Percentiles rank a stretch among this genome's conserved stretches.
These are phyloP conservation scores for Ilyonectria destructans DNA, from an alignment of 2,329 filamentous ascomycete species.

Conservation along the genomic window DNA sequence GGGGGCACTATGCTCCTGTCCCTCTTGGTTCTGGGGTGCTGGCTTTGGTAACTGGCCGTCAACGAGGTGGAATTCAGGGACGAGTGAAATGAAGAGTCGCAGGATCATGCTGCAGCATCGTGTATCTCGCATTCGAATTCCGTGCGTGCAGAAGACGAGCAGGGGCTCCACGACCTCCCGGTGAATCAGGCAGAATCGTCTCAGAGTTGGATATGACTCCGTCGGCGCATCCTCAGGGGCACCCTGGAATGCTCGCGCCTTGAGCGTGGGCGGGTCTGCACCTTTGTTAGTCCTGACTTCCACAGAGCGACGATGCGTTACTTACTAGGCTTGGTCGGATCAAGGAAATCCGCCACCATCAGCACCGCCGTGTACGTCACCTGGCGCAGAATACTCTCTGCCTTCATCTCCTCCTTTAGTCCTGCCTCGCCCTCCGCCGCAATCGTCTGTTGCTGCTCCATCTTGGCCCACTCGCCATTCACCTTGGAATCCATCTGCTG, in stretches of 20 bases:
- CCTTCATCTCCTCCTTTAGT: constrained; percentile 96
- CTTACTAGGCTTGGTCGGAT: constrained; percentile 79
- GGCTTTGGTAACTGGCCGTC: constrained; percentile 50
- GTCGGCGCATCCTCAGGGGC: constrained; percentile 47
- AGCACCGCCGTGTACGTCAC: constrained; percentile 93
- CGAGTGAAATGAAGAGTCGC: constrained; percentile 87
- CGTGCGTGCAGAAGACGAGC: constrained; percentile 92
- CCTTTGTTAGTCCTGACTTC: constrained; percentile 34
- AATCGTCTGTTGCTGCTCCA: constrained; percentile 75
- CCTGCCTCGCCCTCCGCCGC: constrained; percentile 80
- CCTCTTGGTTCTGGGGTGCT: constrained; percentile 47
- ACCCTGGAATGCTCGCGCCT: constrained; percentile 48
- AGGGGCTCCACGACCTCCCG: constrained; percentile 88
- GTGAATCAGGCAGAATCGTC: constrained; percentile 86
- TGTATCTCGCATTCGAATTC: constrained; percentile 90
- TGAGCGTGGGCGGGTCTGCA: constrained; percentile 53
- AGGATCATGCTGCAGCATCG: constrained; percentile 90
- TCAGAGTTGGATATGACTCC: constrained; percentile 73
- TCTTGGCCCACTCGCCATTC: constrained; percentile 86
- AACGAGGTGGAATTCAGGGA: constrained; percentile 84
- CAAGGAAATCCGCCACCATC: constrained; percentile 91
- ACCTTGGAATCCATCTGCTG: constrained; percentile 91
- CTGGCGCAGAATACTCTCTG: constrained; percentile 94
- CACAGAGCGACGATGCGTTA: constrained; percentile 20
- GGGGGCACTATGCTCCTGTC: constrained; percentile 40